Base-by-base conservation (phyloP, 805 yeast genomes). In the Saccharomycopsis oosterbeekiorum region DNA sequence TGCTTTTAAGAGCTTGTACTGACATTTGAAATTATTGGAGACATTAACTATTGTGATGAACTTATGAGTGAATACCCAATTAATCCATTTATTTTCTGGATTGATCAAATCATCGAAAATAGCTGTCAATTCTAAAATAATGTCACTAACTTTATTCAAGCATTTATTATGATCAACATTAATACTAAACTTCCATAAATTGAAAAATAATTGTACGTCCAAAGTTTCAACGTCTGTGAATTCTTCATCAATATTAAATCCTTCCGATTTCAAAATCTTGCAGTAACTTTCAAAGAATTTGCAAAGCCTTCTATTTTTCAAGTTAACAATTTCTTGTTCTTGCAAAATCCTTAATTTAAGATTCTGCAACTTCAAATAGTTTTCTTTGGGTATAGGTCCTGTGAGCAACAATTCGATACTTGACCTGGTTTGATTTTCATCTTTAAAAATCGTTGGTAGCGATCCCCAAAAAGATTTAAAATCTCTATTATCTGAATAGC, bases 401-500 rank as follows among this genome's bases (percentile, higher is more conserved):
- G 37, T 29, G 36, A 26, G 17, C 4, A 59, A n/a, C 14, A 21
- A 14, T 24, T 21, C 53, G 10, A 47, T 21, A 21, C 9, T 24
- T 47, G 34, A 47, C 10, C 21, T 47, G 5, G 21, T 8, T 12
- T 37, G 36, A n/a, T 5, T 24, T 21, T 21, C 59, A 17, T 50
- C 56, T 51, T 14, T n/a, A 4, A 14, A 3, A 1, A 40, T 51
- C 17, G 21, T 21, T 21, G 36, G 51, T 24, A 29, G 26, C 29
- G 47, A 59, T 41, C 21, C 61, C 64, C 64, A 62, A 26, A 40
- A 59, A 4, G 62, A 56, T 12, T 53, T 37, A 12, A 60, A 60
- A 24, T 63, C 65, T 41, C 65, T 37, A 47, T 63, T 60, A 42
- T 63, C 65, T 37, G 62, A 60, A 34, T 56, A 63, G n/a, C 40